Percentiles rank a stretch among this genome's conserved stretches.
Evolutionary conservation across 768 basidiomycete genomes (phyloP).

Genomic region (Scleroderma bovista): DNA sequence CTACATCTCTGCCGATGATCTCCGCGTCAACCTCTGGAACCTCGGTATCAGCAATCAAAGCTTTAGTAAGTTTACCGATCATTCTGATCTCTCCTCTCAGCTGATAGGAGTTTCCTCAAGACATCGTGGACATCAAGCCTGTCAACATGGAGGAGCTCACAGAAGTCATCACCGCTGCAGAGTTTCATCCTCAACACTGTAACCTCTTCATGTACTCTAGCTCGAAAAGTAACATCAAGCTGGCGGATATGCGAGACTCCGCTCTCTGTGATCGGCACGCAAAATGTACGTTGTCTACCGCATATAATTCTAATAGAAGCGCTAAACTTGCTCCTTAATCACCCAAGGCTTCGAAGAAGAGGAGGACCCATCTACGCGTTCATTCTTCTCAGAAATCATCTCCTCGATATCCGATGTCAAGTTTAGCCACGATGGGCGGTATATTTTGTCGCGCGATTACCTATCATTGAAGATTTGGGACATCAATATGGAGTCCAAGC

Average conservation of each 20-base stretch:
- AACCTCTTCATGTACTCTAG: constrained; percentile 99
- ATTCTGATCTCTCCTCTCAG: too few species aligned
- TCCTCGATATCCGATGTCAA: constrained; percentile 99
- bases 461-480: constrained; percentile 99
- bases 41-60: constrained; percentile 97
- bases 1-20: constrained; percentile 98
- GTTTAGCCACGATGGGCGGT: constrained; percentile 95
- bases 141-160: constrained; percentile 99
- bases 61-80: constrained; percentile 66
- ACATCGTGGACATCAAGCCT: constrained; percentile 99
- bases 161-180: constrained; percentile 99
- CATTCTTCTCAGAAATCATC: constrained; percentile 99
- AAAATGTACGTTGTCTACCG: constrained; percentile 63
- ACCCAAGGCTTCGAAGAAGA: constrained; percentile 93
- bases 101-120: constrained; percentile 37
- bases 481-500: constrained; percentile 96
- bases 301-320: neutral
- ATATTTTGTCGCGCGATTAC: constrained; percentile 96
- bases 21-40: constrained; percentile 98
- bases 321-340: constrained; percentile 10
- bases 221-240: constrained; percentile 99
- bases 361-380: constrained; percentile 94
- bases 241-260: constrained; percentile 98
- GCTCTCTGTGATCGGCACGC: constrained; percentile 95
- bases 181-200: constrained; percentile 97